Base-by-base conservation (phyloP, 1,284 basidiomycete genomes). In the Entoloma clypeatum region DNA sequence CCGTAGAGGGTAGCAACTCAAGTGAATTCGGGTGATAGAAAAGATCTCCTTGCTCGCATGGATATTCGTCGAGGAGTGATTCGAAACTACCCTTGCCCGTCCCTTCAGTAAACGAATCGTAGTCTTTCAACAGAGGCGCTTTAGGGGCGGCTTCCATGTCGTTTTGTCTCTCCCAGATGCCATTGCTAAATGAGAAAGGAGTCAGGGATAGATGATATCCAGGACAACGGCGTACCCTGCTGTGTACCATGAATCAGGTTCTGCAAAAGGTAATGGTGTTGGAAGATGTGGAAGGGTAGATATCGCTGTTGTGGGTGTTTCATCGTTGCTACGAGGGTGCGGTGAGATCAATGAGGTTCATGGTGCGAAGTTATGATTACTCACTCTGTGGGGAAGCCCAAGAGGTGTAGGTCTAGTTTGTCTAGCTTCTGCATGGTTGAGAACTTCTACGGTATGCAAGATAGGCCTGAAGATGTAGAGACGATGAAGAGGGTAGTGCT, bases 21-120 rank as follows among this genome's bases (percentile, higher is more conserved):
- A 63, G 47, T 7, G 57, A 55, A 17, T 41, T 32, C 11, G 56
- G 45, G 18, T 26, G 45, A 32, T 56, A 46, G 16, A 51, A 45
- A 30, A 53, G 48, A 28, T 56, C 49, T 16, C 52, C 54, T 36
- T 49, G 47, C 35, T 55, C 48, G 33, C 47, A 60, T 25, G 62
- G 63, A 19, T 55, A 52, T n/a, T 60, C 60, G 35, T 57, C 58
- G 19, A 67, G 54, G 35, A 68, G 55, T 43, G 61, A 71, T 44
- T 70, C 71, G 56, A 77, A 76, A 47, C 70, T 72, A 27, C 73
- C 73, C 39, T 60, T 56, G 13, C 64, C 68, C 7, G 70, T 72
- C 19, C 74, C 74, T 31, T 75, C 71, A n/a, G 71, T 73, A 60
- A 77, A 77, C 39, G 71, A 71, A 44, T 77, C 74, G 18, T 68